Evolutionary conservation across 2,329 filamentous ascomycete genomes (phyloP).

Genomic region (Waltergamsia citrina): DNA sequence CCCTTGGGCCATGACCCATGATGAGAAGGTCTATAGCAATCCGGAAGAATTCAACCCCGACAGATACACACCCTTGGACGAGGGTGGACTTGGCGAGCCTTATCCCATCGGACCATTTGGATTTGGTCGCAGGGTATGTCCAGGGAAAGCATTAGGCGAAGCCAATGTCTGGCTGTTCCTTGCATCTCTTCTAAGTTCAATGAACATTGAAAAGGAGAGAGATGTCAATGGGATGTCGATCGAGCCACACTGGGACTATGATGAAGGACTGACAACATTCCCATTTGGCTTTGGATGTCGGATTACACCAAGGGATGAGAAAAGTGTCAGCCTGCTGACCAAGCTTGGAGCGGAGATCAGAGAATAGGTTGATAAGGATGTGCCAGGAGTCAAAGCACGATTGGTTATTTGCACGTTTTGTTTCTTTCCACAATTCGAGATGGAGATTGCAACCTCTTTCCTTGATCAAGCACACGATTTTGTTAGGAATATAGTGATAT

Average conservation of each 20-base stretch:
- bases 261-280: constrained; percentile 15
- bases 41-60: constrained; percentile 3
- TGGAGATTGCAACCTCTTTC: too few species aligned
- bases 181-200: constrained; percentile 25
- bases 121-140: constrained; percentile 41
- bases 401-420: too few species aligned
- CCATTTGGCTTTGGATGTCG: constrained; percentile 14
- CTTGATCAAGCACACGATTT: too few species aligned
- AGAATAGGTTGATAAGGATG: too few species aligned
- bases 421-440: too few species aligned
- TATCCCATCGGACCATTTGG: constrained; percentile 38
- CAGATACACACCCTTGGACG: constrained; percentile 7
- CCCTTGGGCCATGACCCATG: constrained; percentile 31
- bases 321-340: not conserved
- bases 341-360: too few species aligned
- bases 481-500: too few species aligned
- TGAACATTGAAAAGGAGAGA: constrained; percentile 20
- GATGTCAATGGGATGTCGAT: constrained; percentile 24
- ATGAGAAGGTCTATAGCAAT: constrained; percentile 11
- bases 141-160: constrained; percentile 39
- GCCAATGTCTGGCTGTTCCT: constrained; percentile 30
- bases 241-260: constrained; percentile 14
- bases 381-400: too few species aligned
- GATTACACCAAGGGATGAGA: constrained; percentile 9
- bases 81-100: constrained; percentile 32